Evolutionary conservation across 2,329 filamentous ascomycete genomes (phyloP), one percentile per base, ranked within the genome.

Genomic region (Trichophyton benhamiae): DNA sequence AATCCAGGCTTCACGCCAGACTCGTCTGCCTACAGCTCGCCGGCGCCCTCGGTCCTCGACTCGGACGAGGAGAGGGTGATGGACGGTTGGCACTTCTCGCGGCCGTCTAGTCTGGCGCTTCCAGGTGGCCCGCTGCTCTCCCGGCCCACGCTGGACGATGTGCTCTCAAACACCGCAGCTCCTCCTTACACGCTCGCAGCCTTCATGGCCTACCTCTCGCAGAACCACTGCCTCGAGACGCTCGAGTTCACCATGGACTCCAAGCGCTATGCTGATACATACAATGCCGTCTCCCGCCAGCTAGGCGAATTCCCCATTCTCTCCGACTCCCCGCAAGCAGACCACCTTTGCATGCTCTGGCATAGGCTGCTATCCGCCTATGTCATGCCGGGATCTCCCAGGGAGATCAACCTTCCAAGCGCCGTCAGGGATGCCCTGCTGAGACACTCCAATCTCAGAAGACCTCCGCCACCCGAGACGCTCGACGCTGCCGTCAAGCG

Each of bases 221-320:
- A 95, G 71, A 97, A 97, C 70, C 92, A 97, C 75, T 99, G 94
- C 72, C 79, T 97, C 66, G 94, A 99, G 75, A 96, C 91, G 1
- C 80, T 99, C 44, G 94, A 97, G 72, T 99, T 99, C 74, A 96
- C 91, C 46, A 87, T 96, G 80, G 94, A 96, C 72, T 88, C 92
- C 22, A 88, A 91, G 62, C 83, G 90, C 63, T 99, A 97, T 72
- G 82, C 84, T 59, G 83, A 86, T 68, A 81, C 84, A 68, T 87
- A 85, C 71, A 76, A 80, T 60, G 79, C 82, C 62, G 78, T 83
- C 69, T 76, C 83, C 62, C 83, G 83, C 61, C 73, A 76, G 62
- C 65, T 75, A 27, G 72, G 71, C 2, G 77, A 77, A 55, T 75
- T 75, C 60, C 76, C 78, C 15, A 74, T 79, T 46, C 70, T 71